phyloP scores from a whole-genome alignment of 2,329 filamentous ascomycete genomes.

The Colletotrichum trifolii region DNA sequence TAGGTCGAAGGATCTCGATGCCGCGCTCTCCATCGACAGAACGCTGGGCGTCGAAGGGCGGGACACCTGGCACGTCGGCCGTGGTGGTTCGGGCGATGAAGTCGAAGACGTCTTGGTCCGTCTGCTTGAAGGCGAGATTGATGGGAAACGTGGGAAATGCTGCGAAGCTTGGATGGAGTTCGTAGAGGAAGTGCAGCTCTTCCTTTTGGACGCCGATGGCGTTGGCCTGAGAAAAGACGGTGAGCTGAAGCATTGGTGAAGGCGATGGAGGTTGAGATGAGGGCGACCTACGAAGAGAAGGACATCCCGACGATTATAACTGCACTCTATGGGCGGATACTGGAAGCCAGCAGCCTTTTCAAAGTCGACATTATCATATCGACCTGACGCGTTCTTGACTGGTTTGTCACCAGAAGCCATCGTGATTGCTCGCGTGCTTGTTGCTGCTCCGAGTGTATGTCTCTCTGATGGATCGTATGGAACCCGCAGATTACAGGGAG shows the following conservation, averaged over 20 bases:
- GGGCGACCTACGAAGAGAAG: slow-evolving; percentile 49
- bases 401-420: slow-evolving; percentile 43
- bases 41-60: slow-evolving; percentile 52
- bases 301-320: slow-evolving; percentile 56
- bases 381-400: slow-evolving; percentile 49
- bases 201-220: slow-evolving; percentile 51
- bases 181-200: slow-evolving; percentile 57
- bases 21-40: slow-evolving; percentile 55
- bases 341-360: slow-evolving; percentile 50
- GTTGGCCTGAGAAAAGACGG: slow-evolving; percentile 44
- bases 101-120: slow-evolving; percentile 56
- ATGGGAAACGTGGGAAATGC: slow-evolving; percentile 60
- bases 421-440: neutral
- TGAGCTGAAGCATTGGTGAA: neutral
- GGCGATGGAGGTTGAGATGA: neutral
- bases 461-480: neutral
- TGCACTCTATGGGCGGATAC: slow-evolving; percentile 51
- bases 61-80: slow-evolving; percentile 50
- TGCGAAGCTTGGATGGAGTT: slow-evolving; percentile 55
- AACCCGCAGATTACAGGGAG: too few species aligned
- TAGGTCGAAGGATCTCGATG: slow-evolving; percentile 49
- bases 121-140: slow-evolving; percentile 57
- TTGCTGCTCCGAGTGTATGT: neutral
- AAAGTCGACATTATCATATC: slow-evolving; percentile 56
- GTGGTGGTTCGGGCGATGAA: slow-evolving; percentile 50